Percentiles rank a stretch among this genome's conserved stretches.
These are phyloP conservation scores for Botrytis byssoidea DNA, from an alignment of 2,329 filamentous ascomycete species.

Conservation along the genomic window DNA sequence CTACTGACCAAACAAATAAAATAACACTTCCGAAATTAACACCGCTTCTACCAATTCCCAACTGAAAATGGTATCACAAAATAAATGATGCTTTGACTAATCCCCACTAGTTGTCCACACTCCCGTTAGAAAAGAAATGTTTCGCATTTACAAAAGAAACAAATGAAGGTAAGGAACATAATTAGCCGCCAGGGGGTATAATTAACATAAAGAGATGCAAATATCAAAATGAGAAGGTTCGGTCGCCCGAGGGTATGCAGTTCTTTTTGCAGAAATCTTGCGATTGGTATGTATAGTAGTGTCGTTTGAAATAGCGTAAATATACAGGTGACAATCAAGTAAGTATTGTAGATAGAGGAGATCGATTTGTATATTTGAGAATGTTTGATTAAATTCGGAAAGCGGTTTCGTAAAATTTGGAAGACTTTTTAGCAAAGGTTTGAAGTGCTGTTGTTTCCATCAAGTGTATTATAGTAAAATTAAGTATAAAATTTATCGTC, in stretches of 20 bases:
- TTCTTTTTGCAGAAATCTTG: constrained; percentile 22
- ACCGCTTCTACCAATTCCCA: constrained; percentile 9
- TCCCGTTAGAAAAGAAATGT: constrained; percentile 1
- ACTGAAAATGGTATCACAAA: constrained; percentile 20
- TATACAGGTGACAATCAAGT: constrained; percentile 23
- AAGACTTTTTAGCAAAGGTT: constrained; percentile 3
- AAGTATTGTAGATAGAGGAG: background rate
- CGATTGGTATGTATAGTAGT: constrained; percentile 24
- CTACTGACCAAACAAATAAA: constrained; percentile 12
- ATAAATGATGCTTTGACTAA: constrained; percentile 16
- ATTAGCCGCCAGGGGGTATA: constrained; percentile 20
- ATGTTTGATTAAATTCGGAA: constrained; percentile 4
- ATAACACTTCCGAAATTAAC: constrained; percentile 15
- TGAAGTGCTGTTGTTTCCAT: constrained; percentile 21
- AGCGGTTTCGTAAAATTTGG: constrained; percentile 4
- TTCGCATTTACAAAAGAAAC: constrained; percentile 19
- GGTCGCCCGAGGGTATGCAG: constrained; percentile 22
- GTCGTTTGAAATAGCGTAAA: constrained; percentile 35
- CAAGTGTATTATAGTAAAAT: background rate
- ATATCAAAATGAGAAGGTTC: constrained; percentile 17
- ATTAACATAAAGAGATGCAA: constrained; percentile 13
- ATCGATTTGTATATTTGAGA: background rate
- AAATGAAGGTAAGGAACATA: constrained; percentile 19
- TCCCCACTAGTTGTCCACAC: constrained; percentile 11
- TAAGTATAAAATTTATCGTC: constrained; percentile 16